Base-by-base conservation (phyloP, 257 asterid species). In the Cinchona pubescens region DNA sequence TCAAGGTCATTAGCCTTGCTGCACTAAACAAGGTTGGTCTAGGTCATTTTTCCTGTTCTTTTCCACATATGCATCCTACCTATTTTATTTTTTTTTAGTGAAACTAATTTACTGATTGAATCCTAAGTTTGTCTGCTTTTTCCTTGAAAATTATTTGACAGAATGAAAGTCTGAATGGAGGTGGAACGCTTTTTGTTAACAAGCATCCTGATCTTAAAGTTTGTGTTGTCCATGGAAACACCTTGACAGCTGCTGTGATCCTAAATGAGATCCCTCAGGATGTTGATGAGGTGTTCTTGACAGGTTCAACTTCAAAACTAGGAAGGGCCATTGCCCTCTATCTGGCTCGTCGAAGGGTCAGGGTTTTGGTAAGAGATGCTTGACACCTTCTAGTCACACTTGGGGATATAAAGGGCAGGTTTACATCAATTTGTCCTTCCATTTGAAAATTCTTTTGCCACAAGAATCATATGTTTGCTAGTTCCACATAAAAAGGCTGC, bases 1-100 rank as follows among this genome's bases (percentile, higher is more conserved):
- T 92, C 49, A 87, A 95, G 88, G 98, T 95, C 78, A 87, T 92
- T 32, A 92, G 96, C 87, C 99, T 95, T 58, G 99, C 99, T 63
- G 98, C 98, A 25, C 76, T 95, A 53, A 92, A 95, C 66, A 95
- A 95, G 96, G 99, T 87, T 18, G 69, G 75, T 77, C 69, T 48
- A 71, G 42, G 59, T 75, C 81, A 29, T 45, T 49, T 71, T 56
- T 59, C 34, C 69, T 49, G 60, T 70, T 51, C 67, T 69, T 66
- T 16, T 53, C 35, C 35, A 53, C 46, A 42, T 3, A 27, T n/a
- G 35, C 25, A 16, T 9, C 48, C 8, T 60, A n/a, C 34, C 29
- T 35, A 70, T 40, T 14, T 25, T 61, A 23, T 21, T 65, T 0
- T 23, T 34, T 43, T 40, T 32, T 14, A 27, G 6, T 2, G 1